A percentile compares a stretch with the other conserved stretches of the same genome.
Evolutionary conservation across 2,329 filamentous ascomycete species (phyloP).

Genomic region (Diaporthe citrichinensis): DNA sequence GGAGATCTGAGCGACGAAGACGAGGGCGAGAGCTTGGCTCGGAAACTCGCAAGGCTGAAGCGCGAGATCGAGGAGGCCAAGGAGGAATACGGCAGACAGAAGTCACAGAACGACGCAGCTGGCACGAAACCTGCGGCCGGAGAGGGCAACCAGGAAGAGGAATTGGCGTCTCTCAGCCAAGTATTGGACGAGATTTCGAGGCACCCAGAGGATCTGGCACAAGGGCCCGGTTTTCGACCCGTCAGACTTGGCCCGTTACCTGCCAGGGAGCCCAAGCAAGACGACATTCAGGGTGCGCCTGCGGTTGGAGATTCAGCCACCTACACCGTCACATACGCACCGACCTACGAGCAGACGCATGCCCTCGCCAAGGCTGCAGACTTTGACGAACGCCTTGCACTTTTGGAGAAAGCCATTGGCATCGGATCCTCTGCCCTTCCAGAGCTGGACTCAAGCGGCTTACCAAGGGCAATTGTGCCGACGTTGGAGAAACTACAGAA

Average conservation of each 20-base stretch:
- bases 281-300: slow-evolving; percentile 46
- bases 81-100: slow-evolving; percentile 70
- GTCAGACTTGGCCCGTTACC: slow-evolving; percentile 45
- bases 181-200: slow-evolving; percentile 76
- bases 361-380: slow-evolving; percentile 85
- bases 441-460: slow-evolving; percentile 69
- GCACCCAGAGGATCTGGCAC: slow-evolving; percentile 48
- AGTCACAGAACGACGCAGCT: slow-evolving; percentile 54
- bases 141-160: slow-evolving; percentile 62
- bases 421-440: slow-evolving; percentile 79
- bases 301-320: slow-evolving; percentile 58
- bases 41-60: slow-evolving; percentile 85
- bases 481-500: slow-evolving; percentile 85
- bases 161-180: slow-evolving; percentile 78
- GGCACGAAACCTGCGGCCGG: slow-evolving; percentile 56
- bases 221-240: slow-evolving; percentile 45
- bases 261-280: slow-evolving; percentile 39
- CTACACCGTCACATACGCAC: slow-evolving; percentile 76
- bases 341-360: slow-evolving; percentile 76
- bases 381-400: slow-evolving; percentile 85
- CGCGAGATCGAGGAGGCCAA: slow-evolving; percentile 85
- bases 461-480: slow-evolving; percentile 81
- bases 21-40: slow-evolving; percentile 81
- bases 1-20: slow-evolving; percentile 79
- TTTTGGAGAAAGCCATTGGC: slow-evolving; percentile 86